These are phyloP conservation scores for Colletotrichum sp. DNA, from an alignment of 2,329 filamentous ascomycete genomes.

Conservation along the genomic window DNA sequence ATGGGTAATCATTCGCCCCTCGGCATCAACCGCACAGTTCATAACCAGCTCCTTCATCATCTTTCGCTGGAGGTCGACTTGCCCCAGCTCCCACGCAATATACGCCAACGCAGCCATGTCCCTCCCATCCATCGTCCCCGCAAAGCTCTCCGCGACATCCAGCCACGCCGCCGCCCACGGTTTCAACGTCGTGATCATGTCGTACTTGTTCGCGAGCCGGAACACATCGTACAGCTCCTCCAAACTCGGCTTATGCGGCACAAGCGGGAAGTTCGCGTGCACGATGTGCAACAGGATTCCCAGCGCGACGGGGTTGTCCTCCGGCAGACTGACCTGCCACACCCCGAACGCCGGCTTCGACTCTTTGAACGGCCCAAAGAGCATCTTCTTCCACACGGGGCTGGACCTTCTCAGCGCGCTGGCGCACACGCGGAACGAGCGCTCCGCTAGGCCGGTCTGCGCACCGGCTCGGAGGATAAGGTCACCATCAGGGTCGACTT, in stretches of 20 bases:
- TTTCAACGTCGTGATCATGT: background rate
- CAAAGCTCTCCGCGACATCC: background rate
- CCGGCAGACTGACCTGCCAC: background rate
- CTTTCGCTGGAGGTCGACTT: background rate
- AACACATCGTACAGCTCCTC: background rate
- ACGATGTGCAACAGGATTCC: background rate
- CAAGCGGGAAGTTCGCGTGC: background rate
- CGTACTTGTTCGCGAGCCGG: slow-evolving; percentile 2
- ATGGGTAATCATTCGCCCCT: background rate
- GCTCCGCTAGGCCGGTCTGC: background rate
- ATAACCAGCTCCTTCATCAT: background rate
- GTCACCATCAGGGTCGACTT: background rate
- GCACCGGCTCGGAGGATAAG: background rate
- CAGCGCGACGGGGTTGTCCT: background rate
- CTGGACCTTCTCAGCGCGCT: background rate
- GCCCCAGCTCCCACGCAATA: background rate
- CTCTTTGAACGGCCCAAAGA: slow-evolving; percentile 12
- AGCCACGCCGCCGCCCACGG: background rate
- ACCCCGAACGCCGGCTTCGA: slow-evolving; percentile 3
- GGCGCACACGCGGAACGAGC: slow-evolving; percentile 6
- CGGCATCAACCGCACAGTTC: background rate
- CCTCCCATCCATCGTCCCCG: background rate
- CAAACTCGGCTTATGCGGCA: background rate
- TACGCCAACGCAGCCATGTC: background rate
- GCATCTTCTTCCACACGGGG: slow-evolving; percentile 16